A percentile compares a stretch with the other conserved stretches of the same genome.
phyloP scores from a whole-genome alignment of 371 early-diverging fungal genomes.

The Chytridium lagenaria region DNA sequence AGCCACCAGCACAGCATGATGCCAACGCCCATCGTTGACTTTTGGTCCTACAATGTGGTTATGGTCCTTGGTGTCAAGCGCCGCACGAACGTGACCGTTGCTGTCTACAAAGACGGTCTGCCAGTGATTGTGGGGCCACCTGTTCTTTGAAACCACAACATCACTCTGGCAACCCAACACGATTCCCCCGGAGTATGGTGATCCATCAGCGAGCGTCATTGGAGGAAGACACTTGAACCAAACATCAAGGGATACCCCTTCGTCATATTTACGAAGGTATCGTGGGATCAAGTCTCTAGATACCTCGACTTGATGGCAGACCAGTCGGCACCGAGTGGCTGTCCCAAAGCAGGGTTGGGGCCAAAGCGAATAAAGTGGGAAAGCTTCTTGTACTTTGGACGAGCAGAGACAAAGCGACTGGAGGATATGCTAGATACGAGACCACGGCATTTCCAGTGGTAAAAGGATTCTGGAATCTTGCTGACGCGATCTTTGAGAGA shows the following conservation, averaged over 20 bases:
- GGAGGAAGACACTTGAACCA: slow-evolving; percentile 4
- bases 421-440: neutral
- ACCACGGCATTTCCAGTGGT: neutral
- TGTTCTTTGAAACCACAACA: neutral
- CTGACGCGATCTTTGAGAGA: neutral
- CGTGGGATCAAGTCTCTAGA: too few relatives aligned
- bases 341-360: neutral
- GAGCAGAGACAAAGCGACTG: neutral
- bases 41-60: neutral
- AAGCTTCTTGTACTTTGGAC: neutral
- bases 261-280: neutral
- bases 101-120: slow-evolving; percentile 7
- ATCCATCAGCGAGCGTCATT: neutral
- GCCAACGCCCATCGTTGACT: slow-evolving; percentile 14
- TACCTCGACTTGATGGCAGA: too few relatives aligned
- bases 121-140: slow-evolving; percentile 17
- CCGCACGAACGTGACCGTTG: neutral
- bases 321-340: neutral
- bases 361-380: slow-evolving; percentile 1
- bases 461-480: neutral
- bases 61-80: neutral
- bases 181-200: slow-evolving; percentile 8
- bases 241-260: neutral
- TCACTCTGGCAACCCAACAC: slow-evolving; percentile 4
- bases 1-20: slow-evolving; percentile 5